Base-by-base conservation (phyloP, 192 early-diverging fungal genomes). In the Umbelopsis sp. region DNA sequence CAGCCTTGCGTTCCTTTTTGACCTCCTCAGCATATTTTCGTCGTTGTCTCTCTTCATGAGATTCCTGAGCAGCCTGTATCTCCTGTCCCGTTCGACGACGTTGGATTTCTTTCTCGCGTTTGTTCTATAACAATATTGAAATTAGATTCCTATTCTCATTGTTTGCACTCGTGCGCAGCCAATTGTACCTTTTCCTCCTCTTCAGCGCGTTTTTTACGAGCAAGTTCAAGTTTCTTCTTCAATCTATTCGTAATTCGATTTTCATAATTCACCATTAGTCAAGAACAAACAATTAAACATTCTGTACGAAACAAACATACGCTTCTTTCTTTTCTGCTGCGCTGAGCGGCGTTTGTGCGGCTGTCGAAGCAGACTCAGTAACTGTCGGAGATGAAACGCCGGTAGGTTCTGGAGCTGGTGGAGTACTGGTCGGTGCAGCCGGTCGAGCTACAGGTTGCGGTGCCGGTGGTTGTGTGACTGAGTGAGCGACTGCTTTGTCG, bases 11-110 rank as follows among this genome's bases (percentile, higher is more conserved):
- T 24, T 79, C 73, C 54, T 69, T 62, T 66, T 72, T 68, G 22
- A 79, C 52, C 26, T 74, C 70, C 20, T 71, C 70, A 65, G 65
- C 73, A 20, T 75, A 72, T n/a, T 44, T 32, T 26, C 65, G 74
- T 12, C 53, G 71, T 67, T 79, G 65, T 49, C 51, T 36, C 21
- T 74, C 66, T 25, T 59, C 67, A 24, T 65, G 49, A 9, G 50
- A 38, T 43, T 72, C 49, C 20, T 68, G 71, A 11, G 71, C 65
- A 12, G 51, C 3, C 34, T 75, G 70, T 17, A 66, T 34, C 17
- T 68, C 25, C 65, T 72, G 59, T 14, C 73, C 77, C 26, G 74
- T 47, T 29, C 69, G 32, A 21, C 77, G 73, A 25, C 77, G 66
- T 43, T 75, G 74, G 0, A 75, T 41, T 54, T 79, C 77, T 38